These are phyloP conservation scores for Psophocarpus tetragonolobus DNA, from an alignment of 306 rosid genomes.

Conservation along the genomic window DNA sequence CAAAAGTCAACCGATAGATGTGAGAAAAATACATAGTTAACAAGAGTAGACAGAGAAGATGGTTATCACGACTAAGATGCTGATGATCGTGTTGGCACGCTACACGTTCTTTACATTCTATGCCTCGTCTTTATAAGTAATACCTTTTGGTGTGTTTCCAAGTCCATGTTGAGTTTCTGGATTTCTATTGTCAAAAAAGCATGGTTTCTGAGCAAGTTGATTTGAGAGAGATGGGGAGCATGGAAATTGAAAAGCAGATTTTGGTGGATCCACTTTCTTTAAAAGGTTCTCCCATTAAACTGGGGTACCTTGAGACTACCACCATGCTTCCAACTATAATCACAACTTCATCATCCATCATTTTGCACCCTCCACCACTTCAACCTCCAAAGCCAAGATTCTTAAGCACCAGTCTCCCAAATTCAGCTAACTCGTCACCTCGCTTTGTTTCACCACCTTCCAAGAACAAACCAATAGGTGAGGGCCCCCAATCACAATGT, in stretches of 20 bases:
- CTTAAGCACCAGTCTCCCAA: constrained; percentile 76
- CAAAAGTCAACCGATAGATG: constrained; percentile 34
- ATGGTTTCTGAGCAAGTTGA: background rate
- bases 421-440: constrained; percentile 65
- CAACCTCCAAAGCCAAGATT: constrained; percentile 64
- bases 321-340: constrained; percentile 32
- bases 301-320: background rate
- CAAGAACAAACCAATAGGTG: constrained; percentile 46
- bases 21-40: constrained; percentile 6
- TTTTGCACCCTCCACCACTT: constrained; percentile 53
- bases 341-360: constrained; percentile 33
- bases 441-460: constrained; percentile 33
- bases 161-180: constrained; percentile 38
- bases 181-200: background rate
- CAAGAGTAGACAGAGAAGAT: constrained; percentile 31
- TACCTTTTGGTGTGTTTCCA: constrained; percentile 23
- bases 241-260: constrained; percentile 70
- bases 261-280: constrained; percentile 76
- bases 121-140: constrained; percentile 37
- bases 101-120: constrained; percentile 29
- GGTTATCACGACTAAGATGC: constrained; percentile 51
- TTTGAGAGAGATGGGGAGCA: constrained; percentile 37
- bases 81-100: constrained; percentile 37
- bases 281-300: constrained; percentile 38
- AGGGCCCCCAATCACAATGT: constrained; percentile 40